Evolutionary conservation across 805 yeast genomes (phyloP), one percentile per base, ranked within the genome.

Genomic region (Saccharomycopsis schoenii): DNA sequence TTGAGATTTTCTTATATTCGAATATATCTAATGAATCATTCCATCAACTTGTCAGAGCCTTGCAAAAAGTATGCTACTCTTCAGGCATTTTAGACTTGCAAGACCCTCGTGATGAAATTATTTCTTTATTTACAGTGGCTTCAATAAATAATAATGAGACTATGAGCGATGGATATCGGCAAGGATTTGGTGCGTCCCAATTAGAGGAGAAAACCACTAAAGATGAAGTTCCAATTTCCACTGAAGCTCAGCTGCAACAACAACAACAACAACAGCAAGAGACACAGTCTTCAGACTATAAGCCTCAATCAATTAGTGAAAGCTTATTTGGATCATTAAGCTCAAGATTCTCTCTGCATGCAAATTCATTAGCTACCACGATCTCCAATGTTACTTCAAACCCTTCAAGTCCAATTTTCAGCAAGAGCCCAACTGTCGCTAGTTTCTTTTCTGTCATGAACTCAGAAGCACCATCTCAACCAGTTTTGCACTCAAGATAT

Each of bases 61-160:
- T 89, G 8, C 97, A 93, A 70, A 85, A 86, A 64, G 76, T 89
- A 57, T 83, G 96, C 6, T 97, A 90, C 69, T 83, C 92, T 0
- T 80, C 92, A 0, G 97, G 97, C 0, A 73, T 89, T 15, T 71
- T 91, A n/a, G 84, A 83, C 0, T 69, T 87, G 12, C 68, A 71
- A 0, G 75, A 74, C 0, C 75, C 85, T 24, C 74, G 96, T 57
- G 88, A 89, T 67, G 80, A 82, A 10, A 79, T 82, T 36, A 65
- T 84, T 56, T 64, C 68, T n/a, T 65, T 77, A n/a, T 77, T 83
- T 65, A 75, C 83, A 0, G 64, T 67, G 14, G 73, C 81, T 1
- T 76, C 83, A 0, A 71, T 83, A 17, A 75, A 74, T 43, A 73
- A 80, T 34, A 70, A 68, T 17, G 74, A 74, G 4, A 69, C 21